A percentile compares a stretch with the other conserved stretches of the same genome.
phyloP scores from a whole-genome alignment of 2,329 filamentous ascomycete genomes.

The Tolypocladium ophioglossoides region DNA sequence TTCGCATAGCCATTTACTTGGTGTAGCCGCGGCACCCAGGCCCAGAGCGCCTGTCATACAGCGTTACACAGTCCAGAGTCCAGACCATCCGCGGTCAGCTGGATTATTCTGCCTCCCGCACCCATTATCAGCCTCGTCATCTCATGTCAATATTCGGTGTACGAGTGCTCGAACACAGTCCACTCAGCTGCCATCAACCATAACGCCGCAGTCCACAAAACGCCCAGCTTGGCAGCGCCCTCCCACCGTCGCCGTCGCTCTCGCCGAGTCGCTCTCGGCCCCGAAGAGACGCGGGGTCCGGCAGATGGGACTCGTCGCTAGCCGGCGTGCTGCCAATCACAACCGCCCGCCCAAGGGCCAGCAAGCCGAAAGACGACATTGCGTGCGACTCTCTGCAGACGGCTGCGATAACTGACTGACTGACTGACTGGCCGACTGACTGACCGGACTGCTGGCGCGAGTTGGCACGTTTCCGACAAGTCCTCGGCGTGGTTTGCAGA shows the following conservation, averaged over 20 bases:
- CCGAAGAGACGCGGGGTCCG: background rate
- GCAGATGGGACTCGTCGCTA: background rate
- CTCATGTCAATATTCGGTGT: background rate
- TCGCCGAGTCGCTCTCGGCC: background rate
- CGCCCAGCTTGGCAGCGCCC: background rate
- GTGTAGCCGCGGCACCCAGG: background rate
- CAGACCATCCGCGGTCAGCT: background rate
- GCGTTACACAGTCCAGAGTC: background rate
- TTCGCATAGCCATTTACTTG: background rate
- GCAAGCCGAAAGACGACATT: too few species aligned
- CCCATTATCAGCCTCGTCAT: background rate
- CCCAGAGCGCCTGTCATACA: background rate
- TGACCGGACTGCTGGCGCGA: too few species aligned
- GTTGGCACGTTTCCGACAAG: too few species aligned
- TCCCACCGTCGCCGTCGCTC: background rate
- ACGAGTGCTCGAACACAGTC: too few species aligned
- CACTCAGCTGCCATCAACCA: background rate
- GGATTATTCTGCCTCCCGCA: background rate
- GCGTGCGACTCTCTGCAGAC: background rate
- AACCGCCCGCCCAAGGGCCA: background rate
- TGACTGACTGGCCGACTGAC: too few species aligned
- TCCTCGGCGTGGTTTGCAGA: too few species aligned
- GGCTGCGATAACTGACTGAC: background rate
- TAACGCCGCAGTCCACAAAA: background rate
- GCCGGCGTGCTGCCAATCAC: background rate